Conservation (phyloP, 176 grass and related monocot genomes). For the Phoenix roebelenii region DNA sequence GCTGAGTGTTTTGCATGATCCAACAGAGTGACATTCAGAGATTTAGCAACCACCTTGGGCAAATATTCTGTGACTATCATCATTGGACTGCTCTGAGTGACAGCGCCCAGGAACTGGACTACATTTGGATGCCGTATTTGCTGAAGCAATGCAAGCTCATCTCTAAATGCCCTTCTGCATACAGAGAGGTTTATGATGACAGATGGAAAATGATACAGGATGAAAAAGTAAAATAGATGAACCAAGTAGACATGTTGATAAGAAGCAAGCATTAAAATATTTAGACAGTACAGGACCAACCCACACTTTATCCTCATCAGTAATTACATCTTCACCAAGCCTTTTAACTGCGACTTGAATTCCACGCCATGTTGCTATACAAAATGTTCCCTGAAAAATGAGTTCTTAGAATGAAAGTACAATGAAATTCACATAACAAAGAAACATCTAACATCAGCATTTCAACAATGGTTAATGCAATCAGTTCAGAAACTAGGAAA, state of each 20-base stretch:
- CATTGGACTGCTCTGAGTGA: conserved; percentile 98
- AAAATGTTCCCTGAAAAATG: conserved; percentile 66
- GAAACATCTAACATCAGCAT: neutral
- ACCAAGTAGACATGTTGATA: conserved; percentile 12
- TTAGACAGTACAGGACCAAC: conserved; percentile 37
- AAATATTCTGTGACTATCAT: conserved; percentile 99
- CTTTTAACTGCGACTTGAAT: conserved; percentile 87
- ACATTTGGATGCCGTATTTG: conserved; percentile 97
- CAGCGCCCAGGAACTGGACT: conserved; percentile 92
- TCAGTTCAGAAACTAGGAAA: no score
- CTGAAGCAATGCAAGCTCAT: conserved; percentile 87
- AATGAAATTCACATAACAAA: no score
- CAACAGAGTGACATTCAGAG: neutral
- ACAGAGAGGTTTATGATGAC: conserved; percentile 23
- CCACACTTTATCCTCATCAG: conserved; percentile 85
- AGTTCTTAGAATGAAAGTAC: neutral
- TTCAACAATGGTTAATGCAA: no score
- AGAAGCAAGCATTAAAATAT: conserved; percentile 17
- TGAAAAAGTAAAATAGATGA: neutral
- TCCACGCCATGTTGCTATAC: conserved; percentile 81
- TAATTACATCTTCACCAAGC: conserved; percentile 75
- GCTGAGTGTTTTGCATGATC: no score
- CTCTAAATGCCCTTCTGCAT: conserved; percentile 69
- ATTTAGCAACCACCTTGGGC: conserved; percentile 61
- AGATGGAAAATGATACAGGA: neutral